phyloP scores from a whole-genome alignment of 2,329 filamentous ascomycete genomes.

The Camptophora hylomeconis region DNA sequence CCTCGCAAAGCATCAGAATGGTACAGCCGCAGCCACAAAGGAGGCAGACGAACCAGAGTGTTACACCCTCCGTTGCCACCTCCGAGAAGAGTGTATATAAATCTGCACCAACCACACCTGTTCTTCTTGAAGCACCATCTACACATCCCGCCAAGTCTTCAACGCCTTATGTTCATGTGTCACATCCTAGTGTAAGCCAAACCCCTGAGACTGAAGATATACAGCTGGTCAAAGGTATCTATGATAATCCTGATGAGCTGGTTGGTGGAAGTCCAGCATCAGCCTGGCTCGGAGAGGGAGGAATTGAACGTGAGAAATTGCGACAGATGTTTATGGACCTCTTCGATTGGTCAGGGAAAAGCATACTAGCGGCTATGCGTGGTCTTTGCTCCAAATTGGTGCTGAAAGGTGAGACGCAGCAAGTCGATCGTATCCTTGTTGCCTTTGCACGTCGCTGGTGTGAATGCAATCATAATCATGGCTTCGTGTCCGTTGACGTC shows the following conservation, averaged over 20 bases:
- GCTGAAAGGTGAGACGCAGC: constrained; percentile 84
- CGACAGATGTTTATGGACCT: constrained; percentile 78
- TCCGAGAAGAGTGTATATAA: constrained; percentile 31
- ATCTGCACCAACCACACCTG: constrained; percentile 31
- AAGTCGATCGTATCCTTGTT: constrained; percentile 87
- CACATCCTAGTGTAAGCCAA: constrained; percentile 4
- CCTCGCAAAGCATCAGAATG: too few relatives aligned
- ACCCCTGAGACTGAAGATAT: constrained; percentile 3
- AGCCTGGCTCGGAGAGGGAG: constrained; percentile 69
- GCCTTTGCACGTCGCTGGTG: constrained; percentile 86
- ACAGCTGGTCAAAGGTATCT: constrained; percentile 70
- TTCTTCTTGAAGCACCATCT: constrained; percentile 22
- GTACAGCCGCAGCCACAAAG: too few relatives aligned
- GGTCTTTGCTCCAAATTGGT: constrained; percentile 70
- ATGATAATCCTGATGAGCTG: constrained; percentile 69
- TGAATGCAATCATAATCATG: constrained; percentile 80
- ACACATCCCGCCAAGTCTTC: constrained; percentile 4
- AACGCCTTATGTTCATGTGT: constrained; percentile 5
- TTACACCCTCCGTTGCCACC: too few relatives aligned
- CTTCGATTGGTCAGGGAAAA: constrained; percentile 73
- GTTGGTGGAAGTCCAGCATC: constrained; percentile 69
- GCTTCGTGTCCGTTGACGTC: constrained; percentile 82
- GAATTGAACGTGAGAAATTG: constrained; percentile 38
- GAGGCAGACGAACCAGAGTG: too few relatives aligned
- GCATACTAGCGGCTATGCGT: constrained; percentile 65